A percentile compares a stretch with the other conserved stretches of the same genome.
Conservation (phyloP, 192 early-diverging fungal genomes). For the Coemansia sp. region DNA sequence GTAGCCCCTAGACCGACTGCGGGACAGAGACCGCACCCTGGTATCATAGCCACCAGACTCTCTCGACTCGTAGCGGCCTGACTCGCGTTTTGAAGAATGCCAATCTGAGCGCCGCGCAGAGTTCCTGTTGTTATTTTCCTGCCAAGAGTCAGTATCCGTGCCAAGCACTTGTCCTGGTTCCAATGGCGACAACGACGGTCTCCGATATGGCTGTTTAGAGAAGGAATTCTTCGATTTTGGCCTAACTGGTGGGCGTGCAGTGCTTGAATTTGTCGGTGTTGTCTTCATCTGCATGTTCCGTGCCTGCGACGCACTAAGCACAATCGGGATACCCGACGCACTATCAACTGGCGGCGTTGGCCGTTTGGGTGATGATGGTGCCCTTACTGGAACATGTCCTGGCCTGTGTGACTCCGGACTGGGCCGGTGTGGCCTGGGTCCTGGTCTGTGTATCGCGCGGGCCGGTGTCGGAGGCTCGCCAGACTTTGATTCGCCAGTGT, state of each 20-base stretch:
- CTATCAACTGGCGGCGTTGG: neutral
- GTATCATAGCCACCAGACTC: neutral
- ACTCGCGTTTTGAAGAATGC: neutral
- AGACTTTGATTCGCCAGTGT: neutral
- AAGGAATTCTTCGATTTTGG: too few species aligned
- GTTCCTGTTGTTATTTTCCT: neutral
- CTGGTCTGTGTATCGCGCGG: neutral
- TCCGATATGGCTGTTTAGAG: neutral
- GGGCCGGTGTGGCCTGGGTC: neutral
- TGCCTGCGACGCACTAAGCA: constrained; percentile 1
- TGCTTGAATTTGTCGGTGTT: too few species aligned
- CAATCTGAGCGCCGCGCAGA: neutral
- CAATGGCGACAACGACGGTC: neutral
- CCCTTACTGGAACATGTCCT: neutral
- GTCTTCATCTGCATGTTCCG: too few species aligned
- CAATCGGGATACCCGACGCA: neutral
- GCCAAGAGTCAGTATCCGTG: neutral
- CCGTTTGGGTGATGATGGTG: neutral
- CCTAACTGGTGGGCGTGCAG: neutral
- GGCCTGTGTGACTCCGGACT: neutral
- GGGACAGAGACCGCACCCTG: constrained; percentile 9
- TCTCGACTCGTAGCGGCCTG: neutral
- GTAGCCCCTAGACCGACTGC: neutral
- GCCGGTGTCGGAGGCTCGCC: neutral
- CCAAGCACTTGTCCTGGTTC: neutral